Evolutionary conservation across 495 filamentous ascomycete genomes (phyloP), one percentile per base, ranked within the genome.

Genomic region (Pyrenopolyporus hunteri): DNA sequence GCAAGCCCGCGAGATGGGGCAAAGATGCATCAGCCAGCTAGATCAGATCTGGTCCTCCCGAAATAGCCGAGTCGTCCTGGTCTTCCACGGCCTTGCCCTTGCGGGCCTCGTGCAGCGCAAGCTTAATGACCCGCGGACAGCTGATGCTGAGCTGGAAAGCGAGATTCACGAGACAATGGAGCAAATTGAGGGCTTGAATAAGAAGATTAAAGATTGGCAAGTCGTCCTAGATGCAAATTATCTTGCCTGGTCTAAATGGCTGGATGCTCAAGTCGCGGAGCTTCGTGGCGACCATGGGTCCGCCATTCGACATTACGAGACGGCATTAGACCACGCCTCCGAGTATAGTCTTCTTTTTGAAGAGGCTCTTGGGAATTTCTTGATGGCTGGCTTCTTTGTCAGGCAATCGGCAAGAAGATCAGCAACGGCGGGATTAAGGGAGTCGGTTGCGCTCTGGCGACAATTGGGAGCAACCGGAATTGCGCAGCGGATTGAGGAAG

Each of bases 161-260:
- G 78, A 82, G 20, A 70, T 85, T n/a, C 68, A 87, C 42, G 74
- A 85, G 9, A 81, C 78, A 10, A 78, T 89, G 0, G 59, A 78
- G 26, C 59, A 79, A 52, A 82, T 88, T 20, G 84, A 87, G 59
- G 78, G 69, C 43, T 66, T 82, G 28, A 74, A 72, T 55, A 74
- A 80, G 25, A 82, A 84, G 69, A 86, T 95, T 28, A 85, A 87
- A 58, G 83, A 84, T 60, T 90, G 87, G 76, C 78, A 87, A 50
- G 73, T 73, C 17, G 78, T 89, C 22, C 90, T 85, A 35, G 82
- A 89, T 66, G 84, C 89, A 45, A 97, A 96, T 68, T 96, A 95
- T 68, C 74, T 87, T 19, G 80, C 86, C 64, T 94, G 89, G 89
- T 85, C 87, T 2, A 82, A 85, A 56, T 71, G 91, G 17, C 76